Base-by-base conservation (phyloP, 1,139 yeast genomes). In the Suhomyces taliae region DNA sequence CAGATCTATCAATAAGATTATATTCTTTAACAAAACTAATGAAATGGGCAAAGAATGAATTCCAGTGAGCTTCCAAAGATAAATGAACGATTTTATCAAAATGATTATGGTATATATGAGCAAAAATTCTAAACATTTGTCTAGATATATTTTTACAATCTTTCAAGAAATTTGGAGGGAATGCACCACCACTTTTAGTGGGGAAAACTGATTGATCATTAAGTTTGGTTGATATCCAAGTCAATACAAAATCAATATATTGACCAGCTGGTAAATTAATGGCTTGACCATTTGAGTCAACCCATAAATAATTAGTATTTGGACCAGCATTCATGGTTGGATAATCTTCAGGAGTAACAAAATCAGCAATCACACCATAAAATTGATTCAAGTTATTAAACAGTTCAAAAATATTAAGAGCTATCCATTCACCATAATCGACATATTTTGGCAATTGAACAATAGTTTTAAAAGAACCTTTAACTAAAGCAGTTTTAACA, bases 311-410 rank as follows among this genome's bases (percentile, higher is more conserved):
- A 60, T 90, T 96, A 4, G 93, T 85, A 48, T 85, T 84, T 4
- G 97, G 91, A 4, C 97, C 98, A 0, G 98, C 99, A 59, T 84
- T 90, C 99, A 93, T 93, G 4, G 95, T 86, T 10, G 97, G 97
- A 59, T 85, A 89, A 26, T 84, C 80, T 58, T 89, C 96, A 0
- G 96, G 91, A 1, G 96, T 88, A 41, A 90, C 89, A 57, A 87
- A 90, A 57, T 91, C 98, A 3, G 90, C 81, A 43, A 93, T 79
- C 14, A 90, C 88, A 1, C 95, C 96, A 63, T 89, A 90, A 59
- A 91, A 90, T 61, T 88, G 93, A 57, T 88, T 87, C 53, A 93
- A 69, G 60, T 90, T 89, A 47, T 89, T 87, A 72, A 85, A 90
- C 57, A 89, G 82, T 66, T 93, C 99, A 67, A 91, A 91, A 9